A percentile compares a stretch with the other conserved stretches of the same genome.
phyloP scores from a whole-genome alignment of 371 early-diverging fungal species.

The Coemansia sp. region DNA sequence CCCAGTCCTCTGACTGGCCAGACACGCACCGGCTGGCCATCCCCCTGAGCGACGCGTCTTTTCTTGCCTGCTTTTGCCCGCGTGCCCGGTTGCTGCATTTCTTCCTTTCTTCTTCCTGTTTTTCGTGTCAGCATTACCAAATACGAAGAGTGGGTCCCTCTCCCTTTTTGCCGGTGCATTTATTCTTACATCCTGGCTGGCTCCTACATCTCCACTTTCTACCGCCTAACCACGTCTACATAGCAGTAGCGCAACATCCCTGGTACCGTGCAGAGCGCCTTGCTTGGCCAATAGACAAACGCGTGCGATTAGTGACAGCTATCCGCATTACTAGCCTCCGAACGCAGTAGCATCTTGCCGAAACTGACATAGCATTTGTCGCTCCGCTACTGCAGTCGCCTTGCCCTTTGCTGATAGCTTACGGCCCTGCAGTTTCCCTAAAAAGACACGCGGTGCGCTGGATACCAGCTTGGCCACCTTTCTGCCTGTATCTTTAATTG shows the following conservation, averaged over 20 bases:
- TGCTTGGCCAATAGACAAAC: background rate
- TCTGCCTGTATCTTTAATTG: background rate
- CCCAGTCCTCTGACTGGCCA: constrained; percentile 11
- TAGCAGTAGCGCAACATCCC: background rate
- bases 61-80: constrained; percentile 2
- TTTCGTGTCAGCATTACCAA: constrained; percentile 9
- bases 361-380: background rate
- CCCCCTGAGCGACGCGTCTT: constrained; percentile 3
- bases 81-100: background rate
- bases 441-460: background rate
- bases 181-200: background rate
- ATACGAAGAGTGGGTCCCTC: constrained; percentile 5
- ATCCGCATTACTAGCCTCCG: background rate
- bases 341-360: background rate
- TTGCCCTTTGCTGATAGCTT: background rate
- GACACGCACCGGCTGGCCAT: background rate
- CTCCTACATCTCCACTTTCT: background rate
- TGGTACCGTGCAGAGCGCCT: background rate
- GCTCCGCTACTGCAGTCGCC: background rate
- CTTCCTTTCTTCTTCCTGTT: constrained; percentile 6
- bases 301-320: background rate
- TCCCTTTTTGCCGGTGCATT: background rate
- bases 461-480: background rate
- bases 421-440: background rate
- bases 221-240: background rate